Evolutionary conservation across 257 asterid species (phyloP).

Genomic region (Nicotiana otophora): DNA sequence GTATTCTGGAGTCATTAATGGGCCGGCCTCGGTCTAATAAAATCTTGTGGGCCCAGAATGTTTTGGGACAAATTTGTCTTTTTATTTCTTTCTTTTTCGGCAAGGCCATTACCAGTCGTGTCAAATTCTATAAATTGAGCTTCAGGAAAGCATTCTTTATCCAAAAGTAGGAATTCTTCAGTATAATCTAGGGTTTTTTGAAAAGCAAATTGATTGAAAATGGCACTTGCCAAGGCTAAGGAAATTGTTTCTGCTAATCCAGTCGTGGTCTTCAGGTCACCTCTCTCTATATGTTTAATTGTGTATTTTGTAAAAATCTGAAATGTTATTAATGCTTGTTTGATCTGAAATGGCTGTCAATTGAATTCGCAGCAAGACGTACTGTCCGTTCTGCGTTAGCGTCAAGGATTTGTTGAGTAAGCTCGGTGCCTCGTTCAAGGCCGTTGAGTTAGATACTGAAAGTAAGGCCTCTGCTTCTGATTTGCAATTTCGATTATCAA

Average conservation of each 20-base stretch:
- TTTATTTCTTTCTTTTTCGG: not conserved
- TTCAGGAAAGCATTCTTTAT: not conserved
- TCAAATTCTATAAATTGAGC: not conserved
- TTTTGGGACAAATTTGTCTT: not conserved
- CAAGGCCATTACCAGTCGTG: not conserved
- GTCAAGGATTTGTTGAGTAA: conserved; percentile 72
- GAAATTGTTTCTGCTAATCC: conserved; percentile 57
- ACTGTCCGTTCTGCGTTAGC: conserved; percentile 61
- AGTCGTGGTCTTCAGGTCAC: conserved; percentile 79
- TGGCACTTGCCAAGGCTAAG: conserved; percentile 78
- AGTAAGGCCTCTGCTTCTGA: conserved; percentile 28
- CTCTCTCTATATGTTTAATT: not conserved
- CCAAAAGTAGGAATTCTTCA: not conserved
- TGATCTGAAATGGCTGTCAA: not conserved
- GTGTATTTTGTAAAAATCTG: not conserved
- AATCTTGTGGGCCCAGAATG: not conserved
- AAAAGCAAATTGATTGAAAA: conserved; percentile 10
- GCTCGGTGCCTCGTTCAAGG: conserved; percentile 67
- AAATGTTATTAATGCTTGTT: not conserved
- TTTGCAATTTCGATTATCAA: not conserved
- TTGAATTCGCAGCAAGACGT: conserved; percentile 58
- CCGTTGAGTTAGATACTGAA: conserved; percentile 61
- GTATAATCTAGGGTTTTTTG: not conserved
- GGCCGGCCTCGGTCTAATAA: not conserved
- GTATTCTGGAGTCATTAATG: not conserved